Base-by-base conservation (phyloP, 768 basidiomycete genomes). In the Mycena venus region DNA sequence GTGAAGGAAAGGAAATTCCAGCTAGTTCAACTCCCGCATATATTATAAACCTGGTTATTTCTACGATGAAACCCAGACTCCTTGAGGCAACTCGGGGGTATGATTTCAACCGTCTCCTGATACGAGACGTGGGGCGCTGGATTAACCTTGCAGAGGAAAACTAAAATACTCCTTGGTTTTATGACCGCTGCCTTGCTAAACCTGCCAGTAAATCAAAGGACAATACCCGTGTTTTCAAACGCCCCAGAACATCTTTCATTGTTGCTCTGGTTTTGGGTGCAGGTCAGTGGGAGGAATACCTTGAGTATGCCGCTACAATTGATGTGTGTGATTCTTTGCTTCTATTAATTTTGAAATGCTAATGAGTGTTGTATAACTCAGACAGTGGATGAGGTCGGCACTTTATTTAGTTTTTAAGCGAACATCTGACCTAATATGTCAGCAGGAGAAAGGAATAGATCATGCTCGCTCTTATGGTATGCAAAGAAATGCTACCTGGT, bases 1-100 rank as follows among this genome's bases (percentile, higher is more conserved):
- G 42, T 49, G 68, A 70, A 23, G 68, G 59, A 11, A 70, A 70
- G 29, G 44, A 60, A 23, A 51, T 70, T 4, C 29, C 68, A 25
- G 68, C 44, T 1, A 59, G 40, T 38, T 7, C 25, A 3, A 70
- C 68, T 10, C 58, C 68, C 3, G 25, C 56, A 3, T 34, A 34
- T 23, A 27, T 68, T 2, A 68, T 58, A 3, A n/a, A 49, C 10
- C 38, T 42, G 5, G 31, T 68, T 17, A 40, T 42, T 6, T 10
- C 15, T 4, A 38, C 14, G 2, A 68, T 68, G 67, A 29, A 6
- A 17, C 36, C 36, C 5, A 25, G 17, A 23, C 65, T 67, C 8
- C 10, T 29, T 17, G 36, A 23, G n/a, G 34, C 27, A 21, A 38
- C 65, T 4, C 21, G n/a, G n/a, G n/a, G 53, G 9, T 67, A 38